A percentile compares a stretch with the other conserved stretches of the same genome.
Evolutionary conservation across 2,329 filamentous ascomycete genomes (phyloP).

Genomic region (Cytospora mali): DNA sequence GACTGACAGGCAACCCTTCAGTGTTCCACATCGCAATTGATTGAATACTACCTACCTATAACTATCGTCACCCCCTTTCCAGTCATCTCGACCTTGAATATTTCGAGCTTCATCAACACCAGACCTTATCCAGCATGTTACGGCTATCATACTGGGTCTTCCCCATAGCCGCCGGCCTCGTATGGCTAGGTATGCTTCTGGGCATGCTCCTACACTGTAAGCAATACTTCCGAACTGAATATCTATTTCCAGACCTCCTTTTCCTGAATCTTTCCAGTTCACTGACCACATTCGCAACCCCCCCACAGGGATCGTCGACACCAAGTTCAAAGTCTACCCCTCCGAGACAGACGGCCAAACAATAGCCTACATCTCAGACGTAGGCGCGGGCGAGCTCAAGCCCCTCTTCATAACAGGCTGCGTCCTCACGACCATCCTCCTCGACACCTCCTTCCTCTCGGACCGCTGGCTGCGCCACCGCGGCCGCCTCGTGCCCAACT

Average conservation of each 20-base stretch:
- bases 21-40: background rate
- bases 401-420: conserved; percentile 78
- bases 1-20: background rate
- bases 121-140: conserved; percentile 29
- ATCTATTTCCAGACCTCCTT: no score
- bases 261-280: background rate
- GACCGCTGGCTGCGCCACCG: conserved; percentile 86
- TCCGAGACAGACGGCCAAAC: conserved; percentile 61
- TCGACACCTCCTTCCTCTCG: conserved; percentile 77
- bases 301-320: conserved; percentile 49
- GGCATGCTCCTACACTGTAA: conserved; percentile 69
- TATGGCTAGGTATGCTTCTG: conserved; percentile 70
- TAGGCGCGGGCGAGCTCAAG: conserved; percentile 65
- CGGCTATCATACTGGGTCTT: conserved; percentile 48
- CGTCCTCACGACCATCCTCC: conserved; percentile 71
- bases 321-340: conserved; percentile 56
- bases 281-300: background rate
- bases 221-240: background rate
- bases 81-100: background rate
- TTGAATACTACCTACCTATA: background rate
- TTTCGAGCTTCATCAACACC: background rate
- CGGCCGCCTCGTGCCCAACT: conserved; percentile 77
- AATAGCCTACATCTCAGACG: conserved; percentile 74
- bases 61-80: background rate
- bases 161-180: conserved; percentile 67